A percentile compares a stretch with the other conserved stretches of the same genome.
Evolutionary conservation across 495 filamentous ascomycete genomes (phyloP).

Genomic region (Tuber brumale): DNA sequence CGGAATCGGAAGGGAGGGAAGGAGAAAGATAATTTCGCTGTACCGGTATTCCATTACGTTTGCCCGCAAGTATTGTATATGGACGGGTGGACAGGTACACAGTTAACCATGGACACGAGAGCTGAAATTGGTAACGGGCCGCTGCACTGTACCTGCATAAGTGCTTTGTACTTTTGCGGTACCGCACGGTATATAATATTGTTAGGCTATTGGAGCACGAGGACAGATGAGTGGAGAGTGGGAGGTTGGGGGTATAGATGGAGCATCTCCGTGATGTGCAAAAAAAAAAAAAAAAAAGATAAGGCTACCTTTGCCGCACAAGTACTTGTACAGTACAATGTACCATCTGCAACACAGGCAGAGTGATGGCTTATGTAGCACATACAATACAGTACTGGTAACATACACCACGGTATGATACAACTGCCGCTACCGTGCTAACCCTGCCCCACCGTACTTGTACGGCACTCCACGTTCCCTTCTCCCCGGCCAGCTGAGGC

Average conservation of each 20-base stretch:
- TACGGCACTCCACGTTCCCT: neutral
- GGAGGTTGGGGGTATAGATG: neutral
- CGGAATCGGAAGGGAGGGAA: neutral
- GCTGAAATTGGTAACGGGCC: slow-evolving; percentile 15
- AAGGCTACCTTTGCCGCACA: neutral
- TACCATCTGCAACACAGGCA: neutral
- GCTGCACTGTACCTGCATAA: slow-evolving; percentile 32
- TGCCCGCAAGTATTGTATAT: slow-evolving; percentile 4
- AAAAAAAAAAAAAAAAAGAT: neutral
- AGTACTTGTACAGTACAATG: neutral
- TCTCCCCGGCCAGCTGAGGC: neutral
- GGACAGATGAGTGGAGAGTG: neutral
- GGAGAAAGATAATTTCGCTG: slow-evolving; percentile 2
- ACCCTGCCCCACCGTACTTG: neutral
- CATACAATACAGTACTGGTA: too few relatives aligned
- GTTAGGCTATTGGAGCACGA: neutral
- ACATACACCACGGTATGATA: neutral
- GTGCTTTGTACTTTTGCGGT: slow-evolving; percentile 10
- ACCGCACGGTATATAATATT: neutral
- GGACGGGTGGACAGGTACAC: slow-evolving; percentile 7
- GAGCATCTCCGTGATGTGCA: neutral
- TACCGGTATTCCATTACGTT: slow-evolving; percentile 8
- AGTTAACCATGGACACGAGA: slow-evolving; percentile 9
- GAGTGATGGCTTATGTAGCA: neutral
- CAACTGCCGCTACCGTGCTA: neutral